Base-by-base conservation (phyloP, 2,329 filamentous ascomycete species). In the Colletotrichum somersetense region DNA sequence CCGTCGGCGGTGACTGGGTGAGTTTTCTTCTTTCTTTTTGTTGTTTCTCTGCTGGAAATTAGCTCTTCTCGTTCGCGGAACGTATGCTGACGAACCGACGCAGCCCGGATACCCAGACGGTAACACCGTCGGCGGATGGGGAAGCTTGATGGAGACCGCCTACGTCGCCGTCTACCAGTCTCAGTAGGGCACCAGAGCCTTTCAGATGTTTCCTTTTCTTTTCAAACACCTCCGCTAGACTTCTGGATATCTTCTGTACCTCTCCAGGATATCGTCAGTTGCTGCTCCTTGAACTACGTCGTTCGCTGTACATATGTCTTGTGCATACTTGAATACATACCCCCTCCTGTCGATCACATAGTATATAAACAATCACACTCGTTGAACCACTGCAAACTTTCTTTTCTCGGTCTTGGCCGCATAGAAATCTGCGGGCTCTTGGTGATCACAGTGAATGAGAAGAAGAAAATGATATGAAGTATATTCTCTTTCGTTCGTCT, bases 1-100 rank as follows among this genome's bases (percentile, higher is more conserved):
- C 85, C 23, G 83, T 87, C 53, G 85, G 85, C 14, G 85, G 85
- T 18, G 77, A 77, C 74, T 85, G 82, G 82, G 82, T 81, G 75
- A 78, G 80, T 78, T 20, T 42, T 5, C 33, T 18, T 30, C 23
- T 5, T 23, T 16, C 11, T 48, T 12, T 23, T n/a, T 23, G 6
- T 6, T 20, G 5, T 6, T 20, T 44, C 6, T 18, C 8, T 20
- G 16, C 18, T 6, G 8, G 42, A 20, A 5, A 12, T 52, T 46
- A 42, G 3, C 42, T 8, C 20, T 44, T 23, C 58, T 4, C 0
- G 11, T 33, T 30, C 30, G 30, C 42, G 33, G 23, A 23, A 62
- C 48, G 11, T 64, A 16, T 16, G 53, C 53, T 57, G 12, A 61
- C 35, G 1, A 35, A 1, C n/a, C 4, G n/a, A 4, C 30, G 1